phyloP scores from a whole-genome alignment of 2,329 filamentous ascomycete species.

The Talaromyces sp. region DNA sequence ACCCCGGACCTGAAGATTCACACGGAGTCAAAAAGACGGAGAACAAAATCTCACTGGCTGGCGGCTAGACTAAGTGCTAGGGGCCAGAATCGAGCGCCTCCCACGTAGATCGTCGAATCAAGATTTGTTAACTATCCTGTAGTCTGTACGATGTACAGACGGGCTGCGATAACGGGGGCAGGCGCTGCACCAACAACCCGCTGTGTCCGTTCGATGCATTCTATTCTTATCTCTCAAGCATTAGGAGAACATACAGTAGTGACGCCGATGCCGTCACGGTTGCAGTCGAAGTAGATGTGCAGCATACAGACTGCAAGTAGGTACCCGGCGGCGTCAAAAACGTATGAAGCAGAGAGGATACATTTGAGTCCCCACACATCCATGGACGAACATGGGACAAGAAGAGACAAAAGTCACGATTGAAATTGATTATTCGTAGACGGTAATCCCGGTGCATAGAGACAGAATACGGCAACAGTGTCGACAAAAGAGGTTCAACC shows the following conservation, averaged over 20 bases:
- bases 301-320: background rate
- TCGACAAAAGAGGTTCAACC: background rate
- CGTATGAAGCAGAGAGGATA: background rate
- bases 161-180: background rate
- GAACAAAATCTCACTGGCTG: background rate
- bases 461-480: background rate
- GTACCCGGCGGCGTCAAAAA: background rate
- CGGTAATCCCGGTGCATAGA: too few relatives aligned
- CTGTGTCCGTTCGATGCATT: background rate
- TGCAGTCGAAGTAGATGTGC: background rate
- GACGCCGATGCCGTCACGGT: background rate
- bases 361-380: background rate
- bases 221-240: background rate
- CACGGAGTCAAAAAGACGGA: constrained; percentile 1
- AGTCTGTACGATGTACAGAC: background rate
- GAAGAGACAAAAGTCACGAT: background rate
- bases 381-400: background rate
- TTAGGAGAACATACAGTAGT: background rate
- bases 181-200: background rate
- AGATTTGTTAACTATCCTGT: too few relatives aligned
- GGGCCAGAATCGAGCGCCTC: constrained; percentile 8
- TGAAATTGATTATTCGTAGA: background rate
- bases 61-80: background rate
- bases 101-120: background rate
- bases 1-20: background rate